phyloP scores from a whole-genome alignment of 805 yeast species.

The Saccharomycopsis fermentans region DNA sequence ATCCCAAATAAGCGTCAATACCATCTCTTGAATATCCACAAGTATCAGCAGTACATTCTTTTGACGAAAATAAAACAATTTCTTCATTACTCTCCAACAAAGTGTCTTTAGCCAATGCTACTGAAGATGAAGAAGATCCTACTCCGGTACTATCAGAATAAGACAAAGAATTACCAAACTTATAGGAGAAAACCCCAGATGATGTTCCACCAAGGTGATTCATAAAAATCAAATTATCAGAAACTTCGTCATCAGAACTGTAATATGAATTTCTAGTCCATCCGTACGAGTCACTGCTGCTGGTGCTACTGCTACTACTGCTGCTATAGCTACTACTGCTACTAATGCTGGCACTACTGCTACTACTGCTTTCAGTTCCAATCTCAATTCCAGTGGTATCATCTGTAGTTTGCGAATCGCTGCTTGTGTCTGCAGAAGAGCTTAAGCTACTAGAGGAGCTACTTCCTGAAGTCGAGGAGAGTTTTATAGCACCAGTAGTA shows the following conservation, averaged over 20 bases:
- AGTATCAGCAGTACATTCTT: conserved; percentile 38
- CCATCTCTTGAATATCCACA: conserved; percentile 86
- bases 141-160: conserved; percentile 53
- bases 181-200: conserved; percentile 78
- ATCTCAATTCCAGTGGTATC: too few relatives aligned
- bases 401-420: conserved; percentile 6
- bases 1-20: conserved; percentile 92
- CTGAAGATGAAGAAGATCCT: conserved; percentile 34
- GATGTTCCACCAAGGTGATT: conserved; percentile 79
- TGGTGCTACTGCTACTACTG: conserved; percentile 11
- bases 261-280: conserved; percentile 77
- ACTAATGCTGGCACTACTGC: conserved; percentile 23
- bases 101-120: conserved; percentile 39
- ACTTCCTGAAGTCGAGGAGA: conserved; percentile 4
- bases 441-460: conserved; percentile 24
- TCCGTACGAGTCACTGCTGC: conserved; percentile 20
- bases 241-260: conserved; percentile 45
- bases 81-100: conserved; percentile 62
- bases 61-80: conserved; percentile 69
- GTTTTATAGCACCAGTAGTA: conserved; percentile 1
- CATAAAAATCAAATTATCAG: conserved; percentile 67
- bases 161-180: conserved; percentile 57
- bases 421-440: conserved; percentile 20
- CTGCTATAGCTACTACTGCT: conserved; percentile 21
- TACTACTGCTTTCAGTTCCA: conserved; percentile 17